These are phyloP conservation scores for Conoideocrella luteorostrata DNA, from an alignment of 2,329 filamentous ascomycete genomes.

Conservation along the genomic window DNA sequence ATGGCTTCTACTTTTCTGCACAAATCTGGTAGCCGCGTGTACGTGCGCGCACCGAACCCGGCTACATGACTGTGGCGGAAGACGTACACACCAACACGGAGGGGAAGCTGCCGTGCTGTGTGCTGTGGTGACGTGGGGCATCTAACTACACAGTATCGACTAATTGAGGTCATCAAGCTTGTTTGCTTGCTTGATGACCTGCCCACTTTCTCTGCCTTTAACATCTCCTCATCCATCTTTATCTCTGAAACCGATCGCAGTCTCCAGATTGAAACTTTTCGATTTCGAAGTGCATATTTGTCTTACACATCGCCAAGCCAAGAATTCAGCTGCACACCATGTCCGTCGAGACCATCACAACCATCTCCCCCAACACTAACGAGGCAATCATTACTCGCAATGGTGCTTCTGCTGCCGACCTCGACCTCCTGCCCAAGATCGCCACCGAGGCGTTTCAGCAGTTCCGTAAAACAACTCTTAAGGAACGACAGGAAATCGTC, in stretches of 20 bases:
- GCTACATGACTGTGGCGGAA: constrained; percentile 2
- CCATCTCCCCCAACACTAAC: constrained; percentile 87
- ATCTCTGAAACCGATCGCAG: not conserved
- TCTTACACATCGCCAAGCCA: no score
- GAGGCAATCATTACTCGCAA: constrained; percentile 74
- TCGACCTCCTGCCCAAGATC: constrained; percentile 63
- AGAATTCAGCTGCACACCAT: constrained; percentile 32
- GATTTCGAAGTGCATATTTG: no score
- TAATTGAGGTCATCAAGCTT: not conserved
- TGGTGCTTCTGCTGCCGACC: constrained; percentile 63
- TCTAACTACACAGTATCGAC: not conserved
- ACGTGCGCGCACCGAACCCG: constrained; percentile 8
- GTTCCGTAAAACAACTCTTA: constrained; percentile 68
- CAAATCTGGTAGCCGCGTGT: constrained; percentile 6
- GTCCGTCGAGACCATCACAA: constrained; percentile 61
- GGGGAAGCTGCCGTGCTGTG: not conserved
- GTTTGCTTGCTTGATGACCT: not conserved
- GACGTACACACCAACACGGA: not conserved
- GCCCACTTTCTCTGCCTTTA: not conserved
- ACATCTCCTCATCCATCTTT: not conserved
- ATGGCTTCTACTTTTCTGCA: no score
- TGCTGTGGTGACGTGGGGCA: constrained; percentile 6
- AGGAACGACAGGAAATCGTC: constrained; percentile 73
- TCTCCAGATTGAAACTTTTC: not conserved
- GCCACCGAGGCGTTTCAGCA: constrained; percentile 70